Conservation (phyloP, 2,329 filamentous ascomycete species). For the Westerdykella aurantiaca region DNA sequence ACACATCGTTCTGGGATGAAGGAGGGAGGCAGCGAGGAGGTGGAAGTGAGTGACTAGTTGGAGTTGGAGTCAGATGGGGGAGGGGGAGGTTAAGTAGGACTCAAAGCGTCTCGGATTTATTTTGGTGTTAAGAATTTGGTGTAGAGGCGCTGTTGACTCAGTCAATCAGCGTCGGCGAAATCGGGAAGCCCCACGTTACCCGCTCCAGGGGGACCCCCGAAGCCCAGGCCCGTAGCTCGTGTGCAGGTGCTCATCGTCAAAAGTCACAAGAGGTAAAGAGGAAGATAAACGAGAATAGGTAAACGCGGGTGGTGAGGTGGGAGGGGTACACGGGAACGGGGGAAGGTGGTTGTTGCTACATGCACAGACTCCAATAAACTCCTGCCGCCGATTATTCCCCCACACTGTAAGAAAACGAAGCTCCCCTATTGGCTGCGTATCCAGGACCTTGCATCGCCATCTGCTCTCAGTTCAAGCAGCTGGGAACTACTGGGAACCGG, state of each 20-base stretch:
- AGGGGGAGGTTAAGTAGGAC: constrained; percentile 15
- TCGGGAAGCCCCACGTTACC: constrained; percentile 10
- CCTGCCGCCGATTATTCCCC: constrained; percentile 9
- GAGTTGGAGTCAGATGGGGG: neutral
- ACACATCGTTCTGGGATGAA: constrained; percentile 62
- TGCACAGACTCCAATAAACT: constrained; percentile 1
- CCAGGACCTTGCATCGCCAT: constrained; percentile 8
- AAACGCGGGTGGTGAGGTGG: constrained; percentile 13
- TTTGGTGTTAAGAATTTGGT: constrained; percentile 11
- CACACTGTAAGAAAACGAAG: constrained; percentile 9
- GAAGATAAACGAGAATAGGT: neutral
- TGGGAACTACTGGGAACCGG: no score
- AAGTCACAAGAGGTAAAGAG: no score
- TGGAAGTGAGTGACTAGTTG: constrained; percentile 1
- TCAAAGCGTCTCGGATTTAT: constrained; percentile 6
- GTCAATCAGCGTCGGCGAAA: constrained; percentile 20
- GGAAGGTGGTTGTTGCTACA: constrained; percentile 1
- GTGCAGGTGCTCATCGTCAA: no score
- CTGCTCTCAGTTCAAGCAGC: no score
- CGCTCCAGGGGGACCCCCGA: neutral
- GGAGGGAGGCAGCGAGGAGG: constrained; percentile 4
- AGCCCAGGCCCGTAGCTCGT: neutral
- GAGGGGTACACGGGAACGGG: constrained; percentile 1
- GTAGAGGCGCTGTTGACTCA: constrained; percentile 14
- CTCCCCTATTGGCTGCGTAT: constrained; percentile 11